These are phyloP conservation scores for Heliamphora pulchella DNA, from an alignment of 179 eudicot genomes.

Conservation along the genomic window DNA sequence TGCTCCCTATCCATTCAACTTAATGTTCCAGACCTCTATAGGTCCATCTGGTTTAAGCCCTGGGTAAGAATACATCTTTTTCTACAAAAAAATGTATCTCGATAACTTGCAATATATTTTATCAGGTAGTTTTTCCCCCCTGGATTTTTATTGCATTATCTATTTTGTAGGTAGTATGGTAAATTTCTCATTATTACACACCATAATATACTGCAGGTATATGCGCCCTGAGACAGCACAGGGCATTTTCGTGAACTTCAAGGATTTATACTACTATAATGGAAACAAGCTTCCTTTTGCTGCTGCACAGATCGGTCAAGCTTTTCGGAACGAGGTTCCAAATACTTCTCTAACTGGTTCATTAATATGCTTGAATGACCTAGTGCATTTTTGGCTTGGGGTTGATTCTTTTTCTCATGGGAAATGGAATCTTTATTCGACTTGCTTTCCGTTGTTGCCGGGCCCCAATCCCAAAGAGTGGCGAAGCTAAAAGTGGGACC, in stretches of 20 bases:
- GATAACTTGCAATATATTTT: background rate
- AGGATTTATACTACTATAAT: constrained; percentile 86
- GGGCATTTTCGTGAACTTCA: constrained; percentile 93
- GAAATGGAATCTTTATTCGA: too few relatives aligned
- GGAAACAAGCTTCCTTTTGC: constrained; percentile 96
- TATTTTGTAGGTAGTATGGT: background rate
- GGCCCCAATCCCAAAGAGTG: too few relatives aligned
- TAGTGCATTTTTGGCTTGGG: too few relatives aligned
- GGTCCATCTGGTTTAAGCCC: constrained; percentile 77
- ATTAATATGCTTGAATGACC: too few relatives aligned
- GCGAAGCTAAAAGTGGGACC: too few relatives aligned
- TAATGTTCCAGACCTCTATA: constrained; percentile 93
- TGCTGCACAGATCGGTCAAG: constrained; percentile 96
- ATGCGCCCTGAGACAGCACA: constrained; percentile 99
- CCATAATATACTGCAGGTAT: constrained; percentile 20
- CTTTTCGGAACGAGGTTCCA: constrained; percentile 79
- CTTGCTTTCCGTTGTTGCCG: too few relatives aligned
- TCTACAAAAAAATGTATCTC: background rate
- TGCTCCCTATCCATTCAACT: constrained; percentile 83
- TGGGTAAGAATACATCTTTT: constrained; percentile 39
- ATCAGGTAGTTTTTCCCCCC: background rate
- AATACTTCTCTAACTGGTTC: background rate
- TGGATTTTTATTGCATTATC: background rate
- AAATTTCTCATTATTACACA: background rate
- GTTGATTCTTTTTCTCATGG: too few relatives aligned